Evolutionary conservation across 768 basidiomycete genomes (phyloP).

Genomic region (Podaxis sp.): DNA sequence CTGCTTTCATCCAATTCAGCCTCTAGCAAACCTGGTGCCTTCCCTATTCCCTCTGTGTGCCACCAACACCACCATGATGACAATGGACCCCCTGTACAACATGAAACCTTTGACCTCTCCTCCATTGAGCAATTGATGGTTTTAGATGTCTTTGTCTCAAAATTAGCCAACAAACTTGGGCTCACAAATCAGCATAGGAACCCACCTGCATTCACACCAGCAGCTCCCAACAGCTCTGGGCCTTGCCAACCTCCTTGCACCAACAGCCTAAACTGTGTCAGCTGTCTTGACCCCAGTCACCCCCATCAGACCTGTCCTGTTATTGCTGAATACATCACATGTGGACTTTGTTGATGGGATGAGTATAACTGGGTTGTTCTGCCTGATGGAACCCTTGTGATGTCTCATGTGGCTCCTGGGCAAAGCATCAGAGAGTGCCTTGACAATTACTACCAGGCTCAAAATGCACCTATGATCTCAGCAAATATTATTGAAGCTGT

Average conservation of each 20-base stretch:
- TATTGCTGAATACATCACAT: neutral
- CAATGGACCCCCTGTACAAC: neutral
- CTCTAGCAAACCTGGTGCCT: neutral
- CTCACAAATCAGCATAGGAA: too few species aligned
- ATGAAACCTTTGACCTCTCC: conserved; percentile 12
- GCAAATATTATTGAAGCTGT: conserved; percentile 6
- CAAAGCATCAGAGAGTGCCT: conserved; percentile 6
- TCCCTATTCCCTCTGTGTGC: neutral
- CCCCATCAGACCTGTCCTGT: neutral
- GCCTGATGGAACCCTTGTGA: conserved; percentile 3
- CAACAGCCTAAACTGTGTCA: neutral
- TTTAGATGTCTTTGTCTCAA: too few species aligned
- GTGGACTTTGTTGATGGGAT: neutral
- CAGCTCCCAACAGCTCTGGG: too few species aligned
- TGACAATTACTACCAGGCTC: conserved; percentile 16
- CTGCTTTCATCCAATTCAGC: neutral
- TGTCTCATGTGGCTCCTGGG: neutral
- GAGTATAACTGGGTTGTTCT: neutral
- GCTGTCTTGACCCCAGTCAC: neutral
- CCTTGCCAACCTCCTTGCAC: neutral
- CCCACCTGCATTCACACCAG: too few species aligned
- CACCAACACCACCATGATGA: too few species aligned
- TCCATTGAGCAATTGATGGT: neutral
- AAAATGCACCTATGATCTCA: neutral
- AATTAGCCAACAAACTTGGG: too few species aligned